phyloP scores from a whole-genome alignment of 352 stramenopile genomes.

The Phytopythium aichiense region DNA sequence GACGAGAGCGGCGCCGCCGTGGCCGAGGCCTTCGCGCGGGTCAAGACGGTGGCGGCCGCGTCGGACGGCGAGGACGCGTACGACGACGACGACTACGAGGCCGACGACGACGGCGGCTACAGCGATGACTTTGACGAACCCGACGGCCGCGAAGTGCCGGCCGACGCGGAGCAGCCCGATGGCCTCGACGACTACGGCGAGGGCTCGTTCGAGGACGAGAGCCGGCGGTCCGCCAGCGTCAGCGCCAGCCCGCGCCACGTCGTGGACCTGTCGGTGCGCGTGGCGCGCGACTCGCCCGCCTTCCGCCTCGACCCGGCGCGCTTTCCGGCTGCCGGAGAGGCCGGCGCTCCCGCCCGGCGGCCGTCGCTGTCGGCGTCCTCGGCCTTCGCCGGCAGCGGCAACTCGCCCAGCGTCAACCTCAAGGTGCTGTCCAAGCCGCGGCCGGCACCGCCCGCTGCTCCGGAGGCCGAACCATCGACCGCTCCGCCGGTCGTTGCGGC shows the following conservation, averaged over 20 bases:
- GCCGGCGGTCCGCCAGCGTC: slow-evolving; percentile 22
- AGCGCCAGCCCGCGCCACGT: slow-evolving; percentile 25
- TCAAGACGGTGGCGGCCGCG: background rate
- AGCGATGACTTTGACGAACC: slow-evolving; percentile 71
- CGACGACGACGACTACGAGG: slow-evolving; percentile 36
- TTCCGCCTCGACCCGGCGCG: slow-evolving; percentile 16
- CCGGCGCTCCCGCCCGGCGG: background rate
- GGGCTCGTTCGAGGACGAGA: slow-evolving; percentile 75
- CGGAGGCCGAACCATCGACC: background rate
- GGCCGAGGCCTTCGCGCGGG: background rate
- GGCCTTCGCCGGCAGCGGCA: slow-evolving; percentile 13
- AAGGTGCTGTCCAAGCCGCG: slow-evolving; percentile 42
- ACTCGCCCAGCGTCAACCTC: slow-evolving; percentile 35
- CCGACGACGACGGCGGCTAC: slow-evolving; percentile 42
- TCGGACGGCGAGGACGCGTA: slow-evolving; percentile 10
- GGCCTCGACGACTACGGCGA: slow-evolving; percentile 33
- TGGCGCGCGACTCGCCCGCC: slow-evolving; percentile 29
- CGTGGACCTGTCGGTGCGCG: slow-evolving; percentile 61
- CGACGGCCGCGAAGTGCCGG: slow-evolving; percentile 5
- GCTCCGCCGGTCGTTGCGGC: background rate
- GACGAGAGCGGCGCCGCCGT: slow-evolving; percentile 31
- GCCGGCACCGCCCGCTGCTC: background rate
- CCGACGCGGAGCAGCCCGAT: slow-evolving; percentile 16
- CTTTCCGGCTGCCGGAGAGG: slow-evolving; percentile 7
- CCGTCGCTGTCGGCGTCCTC: slow-evolving; percentile 7